Base-by-base conservation (phyloP, 176 grass and related monocot genomes). In the Carex kokanica region DNA sequence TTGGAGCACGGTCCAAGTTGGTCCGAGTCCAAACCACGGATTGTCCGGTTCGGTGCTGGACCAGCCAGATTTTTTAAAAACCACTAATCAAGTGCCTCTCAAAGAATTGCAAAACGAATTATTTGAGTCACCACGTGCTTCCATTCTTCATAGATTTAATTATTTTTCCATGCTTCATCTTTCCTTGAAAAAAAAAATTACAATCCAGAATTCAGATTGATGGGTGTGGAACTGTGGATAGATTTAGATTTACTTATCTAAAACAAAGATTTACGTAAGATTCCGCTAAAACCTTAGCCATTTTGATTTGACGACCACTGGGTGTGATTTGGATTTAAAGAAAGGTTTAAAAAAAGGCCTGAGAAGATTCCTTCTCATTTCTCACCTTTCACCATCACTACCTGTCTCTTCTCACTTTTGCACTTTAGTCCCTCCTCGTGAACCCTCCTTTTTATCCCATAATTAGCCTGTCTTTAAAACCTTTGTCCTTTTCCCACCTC, bases 351-450 rank as follows among this genome's bases (percentile, higher is more conserved):
- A 49, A 64, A 51, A 64, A 49, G 62, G 60, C 29, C 80, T 82
- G 32, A 52, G 83, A 90, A 88, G 58, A 83, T 63, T 64, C 78
- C 75, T 62, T 65, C 60, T 55, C 10, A 60, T 84, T 49, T 77
- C 49, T 36, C 49, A 71, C 34, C 51, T 80, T 47, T 86, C 84
- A 72, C 32, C 51, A 86, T 81, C 75, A 70, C 23, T 59, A 18
- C 12, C 60, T 79, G 36, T 80, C 25, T 51, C 72, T 52, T 81
- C 0, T 25, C 38, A 82, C 36, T 66, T 82, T 82, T 82, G n/a
- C 79, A 80, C 43, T 79, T 14, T 34, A 81, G 5, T 49, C 78
- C 77, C 53, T 60, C 63, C 90, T 90, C 86, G 90, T 92, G 93
- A 92, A 41, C 32, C 25, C 51, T 27, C 59, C 36, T 60, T 72